phyloP scores from a whole-genome alignment of 441 rosid species.

The Caryocar brasiliense region DNA sequence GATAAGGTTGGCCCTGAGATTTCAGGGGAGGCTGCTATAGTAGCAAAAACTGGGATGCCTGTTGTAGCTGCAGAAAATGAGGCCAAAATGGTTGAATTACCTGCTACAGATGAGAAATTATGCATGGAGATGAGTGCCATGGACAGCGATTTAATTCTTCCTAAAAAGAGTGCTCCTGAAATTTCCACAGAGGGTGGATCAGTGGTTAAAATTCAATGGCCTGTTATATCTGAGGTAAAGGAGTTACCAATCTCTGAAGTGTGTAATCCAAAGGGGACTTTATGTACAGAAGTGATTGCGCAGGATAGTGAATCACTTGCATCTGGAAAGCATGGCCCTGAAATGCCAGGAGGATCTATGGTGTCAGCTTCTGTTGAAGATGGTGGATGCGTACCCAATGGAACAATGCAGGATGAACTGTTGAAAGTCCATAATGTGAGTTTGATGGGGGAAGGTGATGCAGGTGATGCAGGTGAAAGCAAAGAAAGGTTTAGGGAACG shows the following conservation, averaged over 20 bases:
- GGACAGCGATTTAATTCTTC: conserved; percentile 1
- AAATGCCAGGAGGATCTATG: conserved; percentile 19
- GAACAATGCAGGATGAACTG: conserved; percentile 5
- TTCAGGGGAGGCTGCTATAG: conserved; percentile 12
- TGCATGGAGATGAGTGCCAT: not conserved
- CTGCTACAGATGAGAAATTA: not conserved
- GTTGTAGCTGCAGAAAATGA: conserved; percentile 8
- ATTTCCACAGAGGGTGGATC: conserved; percentile 16
- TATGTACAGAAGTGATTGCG: conserved; percentile 6
- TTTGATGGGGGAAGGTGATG: conserved; percentile 34
- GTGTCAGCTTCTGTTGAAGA: conserved; percentile 14
- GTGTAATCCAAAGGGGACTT: conserved; percentile 10
- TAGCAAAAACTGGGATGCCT: conserved; percentile 11
- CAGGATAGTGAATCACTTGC: conserved; percentile 18
- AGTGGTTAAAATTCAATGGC: conserved; percentile 16
- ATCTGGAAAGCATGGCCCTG: conserved; percentile 19
- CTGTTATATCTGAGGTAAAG: conserved; percentile 15
- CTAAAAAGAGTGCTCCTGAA: not conserved
- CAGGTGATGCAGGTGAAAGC: conserved; percentile 46
- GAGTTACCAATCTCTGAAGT: conserved; percentile 19
- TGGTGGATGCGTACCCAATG: conserved; percentile 13
- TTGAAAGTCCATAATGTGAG: conserved; percentile 21
- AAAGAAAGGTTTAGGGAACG: conserved; percentile 74
- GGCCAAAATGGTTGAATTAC: not conserved
- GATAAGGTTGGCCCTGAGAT: conserved; percentile 19